A percentile compares a stretch with the other conserved stretches of the same genome.
phyloP scores from a whole-genome alignment of 75 land plant genomes.

The Selaginella tamariscina region DNA sequence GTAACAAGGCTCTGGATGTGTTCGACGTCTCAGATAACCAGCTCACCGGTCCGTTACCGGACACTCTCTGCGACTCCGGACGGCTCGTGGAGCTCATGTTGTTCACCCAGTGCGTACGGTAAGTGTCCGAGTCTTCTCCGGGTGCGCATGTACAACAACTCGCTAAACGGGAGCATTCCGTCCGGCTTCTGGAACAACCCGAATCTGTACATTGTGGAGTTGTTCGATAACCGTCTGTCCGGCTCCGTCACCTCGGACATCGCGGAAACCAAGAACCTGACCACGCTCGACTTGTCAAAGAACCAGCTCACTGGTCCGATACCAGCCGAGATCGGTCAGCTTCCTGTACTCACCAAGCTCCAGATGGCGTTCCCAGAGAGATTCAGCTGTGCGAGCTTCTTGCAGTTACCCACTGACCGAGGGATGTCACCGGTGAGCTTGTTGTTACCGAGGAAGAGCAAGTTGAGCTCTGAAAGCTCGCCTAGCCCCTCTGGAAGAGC shows the following conservation, averaged over 20 bases:
- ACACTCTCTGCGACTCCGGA: slow-evolving; percentile 22
- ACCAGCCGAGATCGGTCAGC: not conserved
- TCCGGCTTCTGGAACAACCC: not conserved
- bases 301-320: not conserved
- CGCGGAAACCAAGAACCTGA: not conserved
- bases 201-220: not conserved
- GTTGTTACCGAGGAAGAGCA: too few species aligned
- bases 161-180: not conserved
- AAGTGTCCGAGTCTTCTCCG: not conserved
- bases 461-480: too few species aligned
- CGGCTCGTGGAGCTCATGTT: not conserved
- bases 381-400: too few species aligned
- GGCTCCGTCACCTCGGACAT: not conserved
- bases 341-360: too few species aligned
- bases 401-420: too few species aligned
- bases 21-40: slow-evolving; percentile 39
- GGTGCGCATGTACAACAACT: not conserved
- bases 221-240: not conserved
- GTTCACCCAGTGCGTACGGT: not conserved
- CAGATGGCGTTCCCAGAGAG: too few species aligned
- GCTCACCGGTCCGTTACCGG: slow-evolving; percentile 51
- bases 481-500: too few species aligned
- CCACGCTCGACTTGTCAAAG: too few species aligned
- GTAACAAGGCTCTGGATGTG: not conserved
- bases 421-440: too few species aligned